phyloP scores from a whole-genome alignment of 2,329 filamentous ascomycete species.

The Diaporthe batatas region DNA sequence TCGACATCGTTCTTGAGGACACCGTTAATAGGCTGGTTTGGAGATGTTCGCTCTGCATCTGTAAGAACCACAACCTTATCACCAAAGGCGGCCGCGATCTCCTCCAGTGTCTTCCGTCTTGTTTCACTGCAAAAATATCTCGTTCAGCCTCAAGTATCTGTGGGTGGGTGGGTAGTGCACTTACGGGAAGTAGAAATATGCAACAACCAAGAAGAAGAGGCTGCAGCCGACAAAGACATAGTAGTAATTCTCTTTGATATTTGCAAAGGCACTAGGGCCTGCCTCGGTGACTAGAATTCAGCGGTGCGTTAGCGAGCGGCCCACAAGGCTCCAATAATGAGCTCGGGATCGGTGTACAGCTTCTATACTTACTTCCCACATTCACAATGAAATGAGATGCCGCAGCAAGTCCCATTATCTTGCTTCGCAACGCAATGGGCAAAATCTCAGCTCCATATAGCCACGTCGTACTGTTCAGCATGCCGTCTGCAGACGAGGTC shows the following conservation, averaged over 20 bases:
- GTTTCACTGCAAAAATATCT: constrained; percentile 51
- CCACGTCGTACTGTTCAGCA: constrained; percentile 68
- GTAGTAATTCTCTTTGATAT: constrained; percentile 70
- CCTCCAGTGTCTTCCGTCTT: constrained; percentile 61
- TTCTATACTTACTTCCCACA: constrained; percentile 51
- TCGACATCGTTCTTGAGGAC: neutral
- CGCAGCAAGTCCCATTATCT: constrained; percentile 67
- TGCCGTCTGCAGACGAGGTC: constrained; percentile 53
- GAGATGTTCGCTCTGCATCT: neutral
- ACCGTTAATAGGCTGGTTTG: neutral
- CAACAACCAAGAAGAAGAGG: constrained; percentile 63
- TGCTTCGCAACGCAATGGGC: constrained; percentile 65
- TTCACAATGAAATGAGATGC: constrained; percentile 68
- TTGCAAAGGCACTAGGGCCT: constrained; percentile 68
- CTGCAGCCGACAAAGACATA: constrained; percentile 71
- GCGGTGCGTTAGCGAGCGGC: too few relatives aligned
- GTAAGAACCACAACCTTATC: constrained; percentile 56
- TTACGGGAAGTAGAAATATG: constrained; percentile 67
- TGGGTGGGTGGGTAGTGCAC: neutral
- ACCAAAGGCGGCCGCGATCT: constrained; percentile 62
- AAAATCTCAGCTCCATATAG: constrained; percentile 68
- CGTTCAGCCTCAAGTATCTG: neutral
- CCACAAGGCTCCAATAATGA: too few relatives aligned
- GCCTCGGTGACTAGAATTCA: constrained; percentile 60
- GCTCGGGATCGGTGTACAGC: neutral